phyloP scores from a whole-genome alignment of 1,284 basidiomycete species.

The Hortiboletus rubellus region DNA sequence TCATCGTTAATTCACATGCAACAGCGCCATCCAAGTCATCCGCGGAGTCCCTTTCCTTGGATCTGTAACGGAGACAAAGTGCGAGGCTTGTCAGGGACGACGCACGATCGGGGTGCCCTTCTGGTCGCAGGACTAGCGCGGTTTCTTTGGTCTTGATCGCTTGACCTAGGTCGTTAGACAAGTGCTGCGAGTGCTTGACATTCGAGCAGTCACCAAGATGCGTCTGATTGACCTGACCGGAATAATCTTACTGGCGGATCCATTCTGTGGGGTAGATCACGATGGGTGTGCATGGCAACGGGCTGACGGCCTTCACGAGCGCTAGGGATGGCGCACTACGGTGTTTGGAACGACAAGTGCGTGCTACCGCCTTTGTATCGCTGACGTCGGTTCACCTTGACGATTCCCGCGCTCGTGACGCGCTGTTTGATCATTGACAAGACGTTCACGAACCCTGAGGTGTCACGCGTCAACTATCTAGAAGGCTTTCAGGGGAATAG shows the following conservation, averaged over 20 bases:
- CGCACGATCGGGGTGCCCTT: constrained; percentile 1
- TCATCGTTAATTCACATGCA: too few species aligned
- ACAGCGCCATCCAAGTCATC: not conserved
- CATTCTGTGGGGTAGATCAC: constrained; percentile 55
- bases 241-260: not conserved
- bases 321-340: constrained; percentile 82
- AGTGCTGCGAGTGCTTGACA: constrained; percentile 43
- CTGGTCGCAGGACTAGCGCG: constrained; percentile 1
- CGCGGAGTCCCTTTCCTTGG: not conserved
- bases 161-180: not conserved
- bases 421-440: constrained; percentile 29
- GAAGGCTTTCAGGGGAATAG: constrained; percentile 56
- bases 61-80: constrained; percentile 1
- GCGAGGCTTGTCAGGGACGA: constrained; percentile 1
- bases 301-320: constrained; percentile 78
- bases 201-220: not conserved
- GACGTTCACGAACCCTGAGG: constrained; percentile 50
- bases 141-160: constrained; percentile 8
- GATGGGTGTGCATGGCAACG: constrained; percentile 89
- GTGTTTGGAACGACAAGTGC: constrained; percentile 71
- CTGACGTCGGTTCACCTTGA: not conserved
- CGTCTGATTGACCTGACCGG: not conserved
- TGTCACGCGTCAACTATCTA: constrained; percentile 48
- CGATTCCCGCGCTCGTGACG: not conserved
- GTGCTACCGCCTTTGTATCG: constrained; percentile 15